Base-by-base conservation (phyloP, 1,139 yeast genomes). In the Tardiomyces depauwii region DNA sequence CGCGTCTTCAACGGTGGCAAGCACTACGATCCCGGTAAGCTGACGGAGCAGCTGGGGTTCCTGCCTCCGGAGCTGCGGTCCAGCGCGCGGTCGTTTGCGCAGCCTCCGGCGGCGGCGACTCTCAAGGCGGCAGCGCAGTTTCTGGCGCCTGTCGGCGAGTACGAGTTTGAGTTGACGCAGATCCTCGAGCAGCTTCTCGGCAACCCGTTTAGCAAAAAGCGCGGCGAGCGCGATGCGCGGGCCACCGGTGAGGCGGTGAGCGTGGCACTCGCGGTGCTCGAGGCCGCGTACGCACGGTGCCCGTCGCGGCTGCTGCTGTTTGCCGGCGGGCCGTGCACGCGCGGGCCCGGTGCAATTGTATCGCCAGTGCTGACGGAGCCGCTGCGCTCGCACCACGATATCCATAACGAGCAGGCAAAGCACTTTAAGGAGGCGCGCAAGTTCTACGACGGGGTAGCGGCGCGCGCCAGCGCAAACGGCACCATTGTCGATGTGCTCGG, bases 311-410 rank as follows among this genome's bases (percentile, higher is more conserved):
- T 82, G 12, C 62, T 82, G 62, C 65, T 78, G 39, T 82, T 82
- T 54, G 58, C 76, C 43, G 89, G 91, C 44, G 97, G 97, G 49
- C 94, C 95, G 41, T 80, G 95, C 62, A 89, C 97, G 40, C 74
- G 81, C 54, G 82, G 80, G 42, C 96, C 96, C 9, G 97, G 97
- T 56, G 67, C 82, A 64, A 84, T 88, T 59, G 96, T 89, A 39
- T 82, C 87, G 39, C 77, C 82, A 28, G 85, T 84, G 61, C 73
- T 88, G 62, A 85, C 82, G 61, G 96, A 88, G 64, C 95, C 97
- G 45, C 80, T 89, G 54, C 79, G 97, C 72, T 88, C 96, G 3
- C 97, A 89, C 65, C 84, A 85, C 51, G 97, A 89, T 63, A 85
- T 89, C 55, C 95, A 86, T 54, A 73, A 78, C 51, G 39, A 36